phyloP scores from a whole-genome alignment of 2,329 filamentous ascomycete genomes.

The Aspergillus neotritici region DNA sequence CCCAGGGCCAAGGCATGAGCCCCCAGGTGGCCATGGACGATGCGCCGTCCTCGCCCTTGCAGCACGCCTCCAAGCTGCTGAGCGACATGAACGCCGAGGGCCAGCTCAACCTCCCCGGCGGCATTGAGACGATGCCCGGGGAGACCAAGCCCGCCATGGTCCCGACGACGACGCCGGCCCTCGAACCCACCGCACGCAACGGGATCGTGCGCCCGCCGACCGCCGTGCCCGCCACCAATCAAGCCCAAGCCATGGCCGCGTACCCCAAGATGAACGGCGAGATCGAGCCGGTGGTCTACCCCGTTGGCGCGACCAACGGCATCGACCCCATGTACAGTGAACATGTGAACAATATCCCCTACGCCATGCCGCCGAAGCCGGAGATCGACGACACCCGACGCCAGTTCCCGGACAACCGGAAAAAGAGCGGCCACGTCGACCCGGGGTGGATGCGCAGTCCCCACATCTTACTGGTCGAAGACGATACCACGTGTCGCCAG shows the following conservation, averaged over 20 bases:
- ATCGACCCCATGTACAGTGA: constrained; percentile 94
- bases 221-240: constrained; percentile 40
- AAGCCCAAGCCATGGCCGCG: constrained; percentile 40
- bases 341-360: constrained; percentile 91
- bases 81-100: constrained; percentile 61
- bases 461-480: constrained; percentile 85
- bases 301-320: constrained; percentile 81
- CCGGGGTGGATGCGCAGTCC: constrained; percentile 64
- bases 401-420: constrained; percentile 48
- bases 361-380: constrained; percentile 64
- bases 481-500: constrained; percentile 60
- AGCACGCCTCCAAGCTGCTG: constrained; percentile 62
- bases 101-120: constrained; percentile 58
- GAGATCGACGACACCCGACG: constrained; percentile 48
- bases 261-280: constrained; percentile 50
- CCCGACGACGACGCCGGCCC: constrained; percentile 53
- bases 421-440: constrained; percentile 57
- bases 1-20: constrained; percentile 39
- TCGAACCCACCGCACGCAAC: constrained; percentile 47
- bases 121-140: constrained; percentile 61
- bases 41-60: constrained; percentile 60
- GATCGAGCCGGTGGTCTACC: constrained; percentile 73
- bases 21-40: constrained; percentile 51
- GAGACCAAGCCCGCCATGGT: constrained; percentile 51
- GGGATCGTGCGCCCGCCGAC: constrained; percentile 39